phyloP scores from a whole-genome alignment of 208 protist genomes.

The Polymyxa betae region DNA sequence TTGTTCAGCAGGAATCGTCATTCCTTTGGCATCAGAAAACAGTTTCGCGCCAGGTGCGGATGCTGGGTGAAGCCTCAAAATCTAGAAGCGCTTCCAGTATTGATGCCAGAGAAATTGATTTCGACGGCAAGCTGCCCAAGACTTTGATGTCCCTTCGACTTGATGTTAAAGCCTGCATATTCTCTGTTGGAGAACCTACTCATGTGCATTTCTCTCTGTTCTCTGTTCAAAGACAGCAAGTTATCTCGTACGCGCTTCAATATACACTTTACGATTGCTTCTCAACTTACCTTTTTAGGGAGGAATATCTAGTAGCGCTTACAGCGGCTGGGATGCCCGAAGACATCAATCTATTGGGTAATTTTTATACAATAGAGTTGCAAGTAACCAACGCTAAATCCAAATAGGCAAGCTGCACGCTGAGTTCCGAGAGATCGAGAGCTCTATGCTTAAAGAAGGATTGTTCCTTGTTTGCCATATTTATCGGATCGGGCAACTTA shows the following conservation, averaged over 20 bases:
- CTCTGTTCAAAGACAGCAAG: not conserved
- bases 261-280: not conserved
- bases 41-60: not conserved
- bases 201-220: slow-evolving; percentile 28
- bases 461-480: slow-evolving; percentile 34
- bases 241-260: not conserved
- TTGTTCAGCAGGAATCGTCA: slow-evolving; percentile 14
- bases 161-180: slow-evolving; percentile 47
- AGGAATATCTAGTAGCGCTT: slow-evolving; percentile 27
- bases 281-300: not conserved
- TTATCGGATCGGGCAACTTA: not conserved
- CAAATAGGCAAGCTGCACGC: not conserved
- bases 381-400: not conserved
- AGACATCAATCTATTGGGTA: slow-evolving; percentile 43
- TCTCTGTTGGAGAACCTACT: slow-evolving; percentile 38
- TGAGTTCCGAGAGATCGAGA: slow-evolving; percentile 8
- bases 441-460: not conserved
- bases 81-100: not conserved
- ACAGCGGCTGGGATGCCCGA: slow-evolving; percentile 29
- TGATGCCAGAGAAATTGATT: not conserved
- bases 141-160: not conserved
- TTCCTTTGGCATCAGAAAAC: slow-evolving; percentile 29
- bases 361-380: not conserved
- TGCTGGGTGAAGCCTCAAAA: not conserved
- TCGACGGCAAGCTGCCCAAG: slow-evolving; percentile 1